Evolutionary conservation across 208 protist genomes (phyloP).

Genomic region (Crithidia thermophila): DNA sequence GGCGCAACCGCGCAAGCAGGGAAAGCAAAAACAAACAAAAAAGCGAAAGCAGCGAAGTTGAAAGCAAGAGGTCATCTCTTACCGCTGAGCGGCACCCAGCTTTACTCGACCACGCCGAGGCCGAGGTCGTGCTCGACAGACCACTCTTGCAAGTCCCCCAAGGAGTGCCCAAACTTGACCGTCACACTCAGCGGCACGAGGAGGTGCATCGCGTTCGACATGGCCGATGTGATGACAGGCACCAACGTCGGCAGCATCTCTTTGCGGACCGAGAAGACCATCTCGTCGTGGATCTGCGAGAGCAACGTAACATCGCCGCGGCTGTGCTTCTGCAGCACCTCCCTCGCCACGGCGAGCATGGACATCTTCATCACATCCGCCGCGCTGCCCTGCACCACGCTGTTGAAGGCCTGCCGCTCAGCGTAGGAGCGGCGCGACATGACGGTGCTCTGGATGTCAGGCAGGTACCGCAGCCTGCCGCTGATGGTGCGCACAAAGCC

Average conservation of each 20-base stretch:
- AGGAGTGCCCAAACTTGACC: constrained; percentile 68
- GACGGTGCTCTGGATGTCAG: constrained; percentile 68
- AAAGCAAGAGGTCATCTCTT: too few species aligned
- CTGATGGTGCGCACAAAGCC: constrained; percentile 87
- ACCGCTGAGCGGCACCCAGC: neutral
- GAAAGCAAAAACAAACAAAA: too few species aligned
- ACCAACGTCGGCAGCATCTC: constrained; percentile 48
- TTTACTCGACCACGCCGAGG: constrained; percentile 26
- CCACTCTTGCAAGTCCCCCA: constrained; percentile 78
- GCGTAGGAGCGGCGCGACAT: constrained; percentile 71
- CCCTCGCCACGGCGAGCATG: constrained; percentile 79
- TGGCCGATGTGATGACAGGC: constrained; percentile 37
- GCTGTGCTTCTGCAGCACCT: constrained; percentile 63
- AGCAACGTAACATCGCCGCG: constrained; percentile 54
- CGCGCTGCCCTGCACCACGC: constrained; percentile 87
- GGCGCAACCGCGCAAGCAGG: too few species aligned
- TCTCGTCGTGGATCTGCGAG: constrained; percentile 86
- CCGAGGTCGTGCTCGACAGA: constrained; percentile 80
- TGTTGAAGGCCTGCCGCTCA: constrained; percentile 93
- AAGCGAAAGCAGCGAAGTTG: too few species aligned
- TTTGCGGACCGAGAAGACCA: constrained; percentile 70
- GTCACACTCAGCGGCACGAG: constrained; percentile 64
- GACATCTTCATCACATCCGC: constrained; percentile 91
- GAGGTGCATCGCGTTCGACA: constrained; percentile 68
- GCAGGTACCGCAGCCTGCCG: constrained; percentile 70